Base-by-base conservation (phyloP, 2,329 filamentous ascomycete genomes). In the Arachnopeziza araneosa region DNA sequence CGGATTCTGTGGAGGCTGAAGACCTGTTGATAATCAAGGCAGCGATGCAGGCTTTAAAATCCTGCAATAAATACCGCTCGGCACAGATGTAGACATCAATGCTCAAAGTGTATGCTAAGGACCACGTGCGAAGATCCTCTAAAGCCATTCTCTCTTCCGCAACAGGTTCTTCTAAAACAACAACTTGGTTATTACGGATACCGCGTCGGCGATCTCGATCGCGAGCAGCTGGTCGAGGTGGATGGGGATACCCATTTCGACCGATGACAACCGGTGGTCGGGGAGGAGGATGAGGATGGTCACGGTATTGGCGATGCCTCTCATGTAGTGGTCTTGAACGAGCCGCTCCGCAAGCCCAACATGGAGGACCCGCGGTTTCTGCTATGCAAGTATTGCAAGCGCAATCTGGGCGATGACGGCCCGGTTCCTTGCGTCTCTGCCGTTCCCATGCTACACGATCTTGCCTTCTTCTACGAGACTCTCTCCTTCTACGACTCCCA, bases 41-140 rank as follows among this genome's bases (percentile, higher is more conserved):
- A 55, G 77, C 72, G 48, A 81, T 73, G 52, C 73, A 74, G 4
- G 60, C 62, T 65, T 79, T 77, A 68, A 81, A 77, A 54, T 75
- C 75, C 24, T 77, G 74, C 67, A 81, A 75, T 56, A 80, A 71
- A 66, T 76, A 80, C 56, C 76, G 75, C 63, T 79, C 74, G 8
- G 79, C 79, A 57, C 77, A 77, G 56, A 80, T 76, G 69, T 81
- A 81, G 14, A 80, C 78, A 57, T 80, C 77, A 14, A 81, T 65
- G 65, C 76, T 77, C 44, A 80, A 73, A 62, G 78, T 74, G 65
- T 79, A 80, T 1, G 76, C 69, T 54, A 79, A 69, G 2, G 79
- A 72, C 78, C 78, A 81, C 3, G 78, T 78, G 17, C 73, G 73
- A 62, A 80, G 66, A 67, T 81, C 78, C 63, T 79, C 76, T 32